Conservation (phyloP, 495 filamentous ascomycete species). For the Podospora sp. region DNA sequence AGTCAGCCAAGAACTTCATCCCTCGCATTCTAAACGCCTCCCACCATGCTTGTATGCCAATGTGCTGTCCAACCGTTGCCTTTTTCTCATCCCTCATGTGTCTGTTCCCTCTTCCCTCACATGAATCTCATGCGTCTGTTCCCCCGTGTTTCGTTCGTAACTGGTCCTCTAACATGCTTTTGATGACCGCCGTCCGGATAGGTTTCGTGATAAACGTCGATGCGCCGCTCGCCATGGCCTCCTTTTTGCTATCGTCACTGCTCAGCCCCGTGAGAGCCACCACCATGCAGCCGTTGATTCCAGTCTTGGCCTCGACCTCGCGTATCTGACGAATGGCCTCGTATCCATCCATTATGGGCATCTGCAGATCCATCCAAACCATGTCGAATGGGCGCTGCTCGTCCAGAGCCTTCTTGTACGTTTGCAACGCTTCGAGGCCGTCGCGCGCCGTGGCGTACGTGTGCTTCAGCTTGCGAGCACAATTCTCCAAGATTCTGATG, state of each 20-base stretch:
- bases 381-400: slow-evolving; percentile 45
- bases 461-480: slow-evolving; percentile 54
- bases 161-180: slow-evolving; percentile 24
- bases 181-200: slow-evolving; percentile 45
- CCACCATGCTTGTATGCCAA: too few species aligned
- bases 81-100: too few species aligned
- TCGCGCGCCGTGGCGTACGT: slow-evolving; percentile 44
- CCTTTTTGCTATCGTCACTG: slow-evolving; percentile 61
- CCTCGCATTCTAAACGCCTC: too few species aligned
- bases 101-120: too few species aligned
- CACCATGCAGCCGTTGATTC: slow-evolving; percentile 53
- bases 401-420: slow-evolving; percentile 36
- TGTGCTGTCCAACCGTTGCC: too few species aligned
- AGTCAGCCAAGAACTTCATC: too few species aligned
- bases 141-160: background rate
- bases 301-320: slow-evolving; percentile 46
- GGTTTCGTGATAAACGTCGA: slow-evolving; percentile 75
- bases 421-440: slow-evolving; percentile 47
- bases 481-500: slow-evolving; percentile 65
- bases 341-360: slow-evolving; percentile 68
- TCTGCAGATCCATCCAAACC: slow-evolving; percentile 67
- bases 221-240: slow-evolving; percentile 65
- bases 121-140: background rate
- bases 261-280: slow-evolving; percentile 72
- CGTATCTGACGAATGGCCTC: slow-evolving; percentile 60